phyloP scores from a whole-genome alignment of 2,329 filamentous ascomycete species.

The Penicillium sp. region DNA sequence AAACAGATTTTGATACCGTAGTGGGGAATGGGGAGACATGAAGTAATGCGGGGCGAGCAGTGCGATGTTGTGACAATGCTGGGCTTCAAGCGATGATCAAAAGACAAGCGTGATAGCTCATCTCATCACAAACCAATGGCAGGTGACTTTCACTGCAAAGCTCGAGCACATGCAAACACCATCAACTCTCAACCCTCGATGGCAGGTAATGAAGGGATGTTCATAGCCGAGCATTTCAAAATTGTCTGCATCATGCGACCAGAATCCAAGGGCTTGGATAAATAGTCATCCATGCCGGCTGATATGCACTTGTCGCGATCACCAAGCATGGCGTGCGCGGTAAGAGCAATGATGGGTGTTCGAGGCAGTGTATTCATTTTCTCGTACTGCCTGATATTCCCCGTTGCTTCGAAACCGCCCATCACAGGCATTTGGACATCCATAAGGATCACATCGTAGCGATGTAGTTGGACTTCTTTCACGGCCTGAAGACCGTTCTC shows the following conservation, averaged over 20 bases:
- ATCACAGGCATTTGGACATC: conserved; percentile 98
- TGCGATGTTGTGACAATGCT: too few relatives aligned
- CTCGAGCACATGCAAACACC: too few relatives aligned
- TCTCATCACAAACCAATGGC: too few relatives aligned
- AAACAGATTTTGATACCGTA: too few relatives aligned
- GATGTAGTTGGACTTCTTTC: conserved; percentile 73
- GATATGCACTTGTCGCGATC: conserved; percentile 94
- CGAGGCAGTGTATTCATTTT: conserved; percentile 71
- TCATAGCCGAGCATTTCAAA: conserved; percentile 21
- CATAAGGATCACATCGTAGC: conserved; percentile 94
- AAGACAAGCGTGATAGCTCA: too few relatives aligned
- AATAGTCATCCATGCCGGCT: conserved; percentile 95
- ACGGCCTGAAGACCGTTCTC: conserved; percentile 76
- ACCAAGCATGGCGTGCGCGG: conserved; percentile 93
- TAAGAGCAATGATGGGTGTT: conserved; percentile 89
- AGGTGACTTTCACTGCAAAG: too few relatives aligned
- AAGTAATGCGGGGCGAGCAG: too few relatives aligned
- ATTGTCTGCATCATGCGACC: conserved; percentile 71
- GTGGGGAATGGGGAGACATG: too few relatives aligned
- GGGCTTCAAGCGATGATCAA: too few relatives aligned
- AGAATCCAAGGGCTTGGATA: conserved; percentile 89
- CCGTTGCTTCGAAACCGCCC: conserved; percentile 93
- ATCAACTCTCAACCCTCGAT: background rate
- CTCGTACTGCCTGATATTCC: conserved; percentile 89
- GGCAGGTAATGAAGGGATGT: conserved; percentile 12